Conservation (phyloP, 495 filamentous ascomycete genomes). For the Penicillium herquei region DNA sequence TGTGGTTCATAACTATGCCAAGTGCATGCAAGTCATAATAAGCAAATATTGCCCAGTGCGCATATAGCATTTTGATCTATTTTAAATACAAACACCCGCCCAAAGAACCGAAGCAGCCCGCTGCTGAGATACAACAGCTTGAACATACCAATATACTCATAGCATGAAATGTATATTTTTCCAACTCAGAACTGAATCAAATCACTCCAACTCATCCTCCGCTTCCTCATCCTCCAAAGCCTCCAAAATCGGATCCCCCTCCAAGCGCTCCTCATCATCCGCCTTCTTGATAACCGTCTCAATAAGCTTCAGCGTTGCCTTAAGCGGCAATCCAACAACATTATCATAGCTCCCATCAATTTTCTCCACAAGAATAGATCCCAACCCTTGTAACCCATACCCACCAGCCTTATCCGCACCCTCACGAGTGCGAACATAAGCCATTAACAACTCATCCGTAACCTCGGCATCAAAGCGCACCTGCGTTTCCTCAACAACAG, state of each 20-base stretch:
- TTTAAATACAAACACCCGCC: background rate
- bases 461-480: conserved; percentile 75
- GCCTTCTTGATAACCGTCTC: conserved; percentile 70
- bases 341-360: conserved; percentile 92
- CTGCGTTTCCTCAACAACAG: conserved; percentile 79
- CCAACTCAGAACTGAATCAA: background rate
- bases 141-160: no score
- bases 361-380: conserved; percentile 79
- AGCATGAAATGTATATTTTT: no score
- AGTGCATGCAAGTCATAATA: no score
- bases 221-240: conserved; percentile 26
- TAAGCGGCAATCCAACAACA: conserved; percentile 89
- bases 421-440: conserved; percentile 88
- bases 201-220: conserved; percentile 29
- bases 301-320: conserved; percentile 75
- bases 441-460: conserved; percentile 77
- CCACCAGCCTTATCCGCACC: conserved; percentile 96
- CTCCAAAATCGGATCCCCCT: conserved; percentile 19
- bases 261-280: conserved; percentile 52
- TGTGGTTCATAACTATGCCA: no score
- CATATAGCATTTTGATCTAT: conserved; percentile 10
- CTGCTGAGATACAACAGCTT: background rate
- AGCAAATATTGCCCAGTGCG: no score
- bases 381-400: conserved; percentile 89
- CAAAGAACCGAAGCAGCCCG: background rate